Evolutionary conservation across 1,284 basidiomycete species (phyloP), one percentile per base, ranked within the genome.

Genomic region (Leccinum glutinopallens): DNA sequence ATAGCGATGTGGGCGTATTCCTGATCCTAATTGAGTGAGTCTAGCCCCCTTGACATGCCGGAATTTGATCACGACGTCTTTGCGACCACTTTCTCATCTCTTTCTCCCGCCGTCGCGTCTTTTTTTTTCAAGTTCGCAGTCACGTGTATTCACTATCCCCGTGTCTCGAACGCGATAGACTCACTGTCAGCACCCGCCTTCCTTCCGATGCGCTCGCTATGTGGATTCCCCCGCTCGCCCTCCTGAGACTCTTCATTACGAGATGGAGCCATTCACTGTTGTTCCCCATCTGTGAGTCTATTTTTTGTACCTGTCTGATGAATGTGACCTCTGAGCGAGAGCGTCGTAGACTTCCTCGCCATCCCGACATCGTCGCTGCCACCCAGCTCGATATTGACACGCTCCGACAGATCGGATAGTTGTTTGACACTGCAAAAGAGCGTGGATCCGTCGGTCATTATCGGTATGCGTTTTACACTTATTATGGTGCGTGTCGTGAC

Each of bases 1-100:
- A 55, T 41, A 97, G 97, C 12, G 97, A 97, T 29, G 94, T 99
- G 29, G 97, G 97, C 13, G 87, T 92, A 15, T 99, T 99, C 78
- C 81, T 99, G 51, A 87, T 97, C 60, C 82, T 91, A 71, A 97
- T 94, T 1, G 95, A 94, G 89, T 92, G 69, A 65, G 83, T 76
- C 12, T 33, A 17, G 25, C 35, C 35, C 49, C 5, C 1, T 57
- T 33, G 9, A 54, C 39, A 58, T 29, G 25, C 46, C 49, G 49
- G 29, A 33, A 25, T 29, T 8, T 56, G 32, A 33, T 33, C n/a
- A 56, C 32, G n/a, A 33, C 15, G 12, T 33, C 10, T 33, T 29
- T 55, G 25, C 46, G 46, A 17, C 46, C 22, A 8, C 32, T 29
- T 41, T 41, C 39, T 41, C 39, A 41, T 41, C 39, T 41, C 17